These are phyloP conservation scores for Cyberlindnera euphorbiae DNA, from an alignment of 805 yeast species.

Conservation along the genomic window DNA sequence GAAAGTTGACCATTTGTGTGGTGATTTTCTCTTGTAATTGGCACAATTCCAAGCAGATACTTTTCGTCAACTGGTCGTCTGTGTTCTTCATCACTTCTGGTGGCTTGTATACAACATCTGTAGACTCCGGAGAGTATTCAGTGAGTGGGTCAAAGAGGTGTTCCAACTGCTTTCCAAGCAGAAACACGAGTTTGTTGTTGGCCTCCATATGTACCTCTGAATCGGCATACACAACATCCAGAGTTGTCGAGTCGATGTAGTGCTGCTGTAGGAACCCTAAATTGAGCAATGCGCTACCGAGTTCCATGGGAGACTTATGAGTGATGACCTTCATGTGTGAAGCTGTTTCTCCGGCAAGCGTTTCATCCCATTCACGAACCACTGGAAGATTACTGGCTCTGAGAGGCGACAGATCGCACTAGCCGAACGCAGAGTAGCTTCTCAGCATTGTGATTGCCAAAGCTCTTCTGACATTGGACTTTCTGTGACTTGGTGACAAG, in stretches of 20 bases:
- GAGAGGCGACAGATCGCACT: constrained; percentile 13
- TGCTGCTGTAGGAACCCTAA: constrained; percentile 54
- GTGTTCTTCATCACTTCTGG: constrained; percentile 37
- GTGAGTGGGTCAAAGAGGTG: constrained; percentile 84
- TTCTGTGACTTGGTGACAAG: constrained; percentile 41
- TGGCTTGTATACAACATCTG: constrained; percentile 64
- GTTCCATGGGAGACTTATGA: constrained; percentile 45
- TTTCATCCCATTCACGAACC: constrained; percentile 63
- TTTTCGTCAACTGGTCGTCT: constrained; percentile 35
- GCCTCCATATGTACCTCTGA: constrained; percentile 46
- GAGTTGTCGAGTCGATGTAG: constrained; percentile 43
- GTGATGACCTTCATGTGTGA: constrained; percentile 54
- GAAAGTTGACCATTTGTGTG: constrained; percentile 66
- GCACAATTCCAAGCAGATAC: constrained; percentile 63
- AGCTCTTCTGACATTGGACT: constrained; percentile 63
- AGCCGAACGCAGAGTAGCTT: constrained; percentile 55
- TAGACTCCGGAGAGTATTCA: constrained; percentile 88
- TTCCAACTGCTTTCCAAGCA: constrained; percentile 82
- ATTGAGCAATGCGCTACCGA: constrained; percentile 54
- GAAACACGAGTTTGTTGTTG: constrained; percentile 71
- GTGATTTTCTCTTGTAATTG: constrained; percentile 63
- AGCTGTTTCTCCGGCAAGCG: constrained; percentile 78
- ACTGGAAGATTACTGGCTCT: constrained; percentile 6
- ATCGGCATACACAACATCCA: constrained; percentile 74
- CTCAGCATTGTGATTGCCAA: constrained; percentile 71